These are phyloP conservation scores for Bathelium albidoporum DNA, from an alignment of 495 filamentous ascomycete genomes.

Conservation along the genomic window DNA sequence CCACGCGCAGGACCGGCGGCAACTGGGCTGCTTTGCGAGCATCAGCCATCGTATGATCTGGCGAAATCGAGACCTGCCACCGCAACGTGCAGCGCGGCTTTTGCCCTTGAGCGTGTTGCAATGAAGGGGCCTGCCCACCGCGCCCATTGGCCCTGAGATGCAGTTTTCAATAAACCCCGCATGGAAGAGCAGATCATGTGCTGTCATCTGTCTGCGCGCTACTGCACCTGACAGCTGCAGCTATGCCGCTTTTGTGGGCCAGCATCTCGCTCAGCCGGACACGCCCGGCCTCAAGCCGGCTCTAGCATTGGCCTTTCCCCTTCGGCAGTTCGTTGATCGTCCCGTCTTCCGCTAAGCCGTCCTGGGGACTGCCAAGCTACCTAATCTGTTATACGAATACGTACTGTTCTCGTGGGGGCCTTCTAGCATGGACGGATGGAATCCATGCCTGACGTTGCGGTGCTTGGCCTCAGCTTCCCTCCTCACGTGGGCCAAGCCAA, in stretches of 20 bases:
- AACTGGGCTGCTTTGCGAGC: not conserved
- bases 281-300: not conserved
- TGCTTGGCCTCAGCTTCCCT: too few species aligned
- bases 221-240: conserved; percentile 1
- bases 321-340: not conserved
- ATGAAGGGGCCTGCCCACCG: not conserved
- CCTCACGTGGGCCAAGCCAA: not conserved
- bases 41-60: not conserved
- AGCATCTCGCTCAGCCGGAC: not conserved
- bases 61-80: not conserved
- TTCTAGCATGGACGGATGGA: not conserved
- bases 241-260: not conserved
- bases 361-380: not conserved
- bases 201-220: not conserved
- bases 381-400: not conserved
- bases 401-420: not conserved
- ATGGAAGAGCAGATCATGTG: not conserved
- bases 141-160: not conserved
- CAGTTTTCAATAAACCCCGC: conserved; percentile 4
- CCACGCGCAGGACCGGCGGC: not conserved
- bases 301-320: not conserved
- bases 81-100: not conserved
- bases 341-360: not conserved
- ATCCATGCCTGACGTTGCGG: too few species aligned
- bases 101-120: not conserved